Percentiles rank a stretch among this genome's conserved stretches.
These are phyloP conservation scores for Aspergillus oerlinghausenensis DNA, from an alignment of 2,329 filamentous ascomycete species.

Conservation along the genomic window DNA sequence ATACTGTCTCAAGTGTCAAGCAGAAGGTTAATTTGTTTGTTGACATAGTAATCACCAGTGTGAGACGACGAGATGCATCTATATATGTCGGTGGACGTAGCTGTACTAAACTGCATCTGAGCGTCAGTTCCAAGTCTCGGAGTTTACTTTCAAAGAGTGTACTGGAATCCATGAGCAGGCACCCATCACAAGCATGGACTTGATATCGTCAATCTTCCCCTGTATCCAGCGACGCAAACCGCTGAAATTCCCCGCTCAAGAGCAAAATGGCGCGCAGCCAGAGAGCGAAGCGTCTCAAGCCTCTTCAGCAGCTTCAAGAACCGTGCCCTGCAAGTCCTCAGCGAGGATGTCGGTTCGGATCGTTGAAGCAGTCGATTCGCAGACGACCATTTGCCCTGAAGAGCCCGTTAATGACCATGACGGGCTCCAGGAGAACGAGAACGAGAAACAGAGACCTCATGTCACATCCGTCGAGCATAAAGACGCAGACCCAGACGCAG, in stretches of 20 bases:
- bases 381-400: neutral
- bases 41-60: neutral
- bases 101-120: neutral
- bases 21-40: neutral
- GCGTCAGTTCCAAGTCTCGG: neutral
- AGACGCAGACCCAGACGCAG: neutral
- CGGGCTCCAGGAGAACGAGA: neutral
- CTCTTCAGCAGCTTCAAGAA: neutral
- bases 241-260: neutral
- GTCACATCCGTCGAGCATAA: neutral
- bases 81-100: neutral
- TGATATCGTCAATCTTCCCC: neutral
- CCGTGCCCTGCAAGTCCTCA: neutral
- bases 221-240: neutral
- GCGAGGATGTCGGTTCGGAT: constrained; percentile 13
- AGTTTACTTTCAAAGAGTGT: neutral
- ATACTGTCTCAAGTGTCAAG: neutral
- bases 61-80: neutral
- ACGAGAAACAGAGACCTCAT: neutral
- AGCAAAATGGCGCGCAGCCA: neutral
- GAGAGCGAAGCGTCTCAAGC: neutral
- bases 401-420: neutral
- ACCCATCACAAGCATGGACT: neutral
- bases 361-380: constrained; percentile 10
- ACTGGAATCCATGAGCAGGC: neutral